A percentile compares a stretch with the other conserved stretches of the same genome.
These are phyloP conservation scores for Pseudogymnoascus sp. DNA, from an alignment of 2,329 filamentous ascomycete species.

Conservation along the genomic window DNA sequence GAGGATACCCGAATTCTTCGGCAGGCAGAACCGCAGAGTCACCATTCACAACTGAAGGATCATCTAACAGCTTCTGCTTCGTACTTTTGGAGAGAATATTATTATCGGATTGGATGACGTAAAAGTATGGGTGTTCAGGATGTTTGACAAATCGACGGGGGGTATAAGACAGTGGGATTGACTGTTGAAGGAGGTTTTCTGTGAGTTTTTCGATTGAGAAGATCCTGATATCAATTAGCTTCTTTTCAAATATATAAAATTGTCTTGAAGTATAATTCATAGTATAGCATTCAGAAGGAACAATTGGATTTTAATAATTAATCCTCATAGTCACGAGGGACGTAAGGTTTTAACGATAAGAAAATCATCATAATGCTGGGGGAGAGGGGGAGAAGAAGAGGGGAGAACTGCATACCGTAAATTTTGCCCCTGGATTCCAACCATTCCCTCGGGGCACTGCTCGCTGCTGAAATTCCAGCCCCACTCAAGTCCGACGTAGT, in stretches of 20 bases:
- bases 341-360: constrained; percentile 34
- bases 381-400: constrained; percentile 15
- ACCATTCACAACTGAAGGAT: constrained; percentile 63
- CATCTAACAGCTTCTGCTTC: constrained; percentile 63
- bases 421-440: constrained; percentile 84
- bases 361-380: constrained; percentile 33
- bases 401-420: constrained; percentile 57
- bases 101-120: constrained; percentile 88
- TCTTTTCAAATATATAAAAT: constrained; percentile 11
- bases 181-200: constrained; percentile 78
- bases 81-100: constrained; percentile 80
- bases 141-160: constrained; percentile 82
- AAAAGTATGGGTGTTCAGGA: constrained; percentile 81
- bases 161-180: constrained; percentile 80
- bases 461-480: constrained; percentile 96
- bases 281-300: constrained; percentile 74
- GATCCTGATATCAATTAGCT: constrained; percentile 47
- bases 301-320: constrained; percentile 75
- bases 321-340: constrained; percentile 33
- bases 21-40: constrained; percentile 63
- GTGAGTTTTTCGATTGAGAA: constrained; percentile 83
- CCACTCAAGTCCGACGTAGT: constrained; percentile 82
- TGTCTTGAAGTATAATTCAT: constrained; percentile 18
- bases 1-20: constrained; percentile 82
- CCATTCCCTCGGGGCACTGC: constrained; percentile 87